Evolutionary conservation across 176 grass and related monocot genomes (phyloP).

Genomic region (Pontederia paniculata): DNA sequence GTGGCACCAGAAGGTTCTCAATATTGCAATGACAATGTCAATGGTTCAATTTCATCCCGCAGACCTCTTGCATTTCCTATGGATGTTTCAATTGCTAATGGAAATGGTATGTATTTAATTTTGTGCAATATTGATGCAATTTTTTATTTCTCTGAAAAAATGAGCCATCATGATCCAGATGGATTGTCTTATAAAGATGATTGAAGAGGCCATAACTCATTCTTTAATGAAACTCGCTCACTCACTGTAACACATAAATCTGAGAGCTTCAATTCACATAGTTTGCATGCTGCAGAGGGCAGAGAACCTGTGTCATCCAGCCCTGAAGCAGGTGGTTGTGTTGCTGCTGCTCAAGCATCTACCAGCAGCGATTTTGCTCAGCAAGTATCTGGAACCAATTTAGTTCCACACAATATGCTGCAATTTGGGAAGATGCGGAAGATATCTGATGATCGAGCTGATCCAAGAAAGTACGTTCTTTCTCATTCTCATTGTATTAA

Average conservation of each 20-base stretch:
- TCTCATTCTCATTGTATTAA: constrained; percentile 5
- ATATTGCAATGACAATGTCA: constrained; percentile 42
- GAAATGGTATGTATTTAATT: not conserved
- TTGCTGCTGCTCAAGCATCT: constrained; percentile 27
- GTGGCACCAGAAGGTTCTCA: constrained; percentile 42
- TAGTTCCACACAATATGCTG: constrained; percentile 38
- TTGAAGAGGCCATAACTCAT: not conserved
- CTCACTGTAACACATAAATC: constrained; percentile 10
- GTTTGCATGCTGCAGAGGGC: constrained; percentile 8
- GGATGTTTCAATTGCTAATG: constrained; percentile 6
- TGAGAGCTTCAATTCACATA: constrained; percentile 15
- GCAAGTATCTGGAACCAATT: constrained; percentile 32
- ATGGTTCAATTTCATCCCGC: constrained; percentile 41
- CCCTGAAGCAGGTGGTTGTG: constrained; percentile 17
- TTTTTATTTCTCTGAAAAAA: not conserved
- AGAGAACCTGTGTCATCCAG: constrained; percentile 7
- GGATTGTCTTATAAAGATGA: constrained; percentile 10
- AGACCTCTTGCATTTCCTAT: constrained; percentile 13
- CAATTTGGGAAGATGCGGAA: constrained; percentile 71
- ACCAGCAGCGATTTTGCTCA: constrained; percentile 29
- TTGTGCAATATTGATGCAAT: not conserved
- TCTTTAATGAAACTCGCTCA: constrained; percentile 5
- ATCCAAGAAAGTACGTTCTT: constrained; percentile 54
- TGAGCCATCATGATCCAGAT: not conserved
- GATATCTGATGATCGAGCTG: constrained; percentile 42